Percentiles rank a stretch among this genome's conserved stretches.
Evolutionary conservation across 257 asterid species (phyloP).

Genomic region (Jacaranda mimosifolia): DNA sequence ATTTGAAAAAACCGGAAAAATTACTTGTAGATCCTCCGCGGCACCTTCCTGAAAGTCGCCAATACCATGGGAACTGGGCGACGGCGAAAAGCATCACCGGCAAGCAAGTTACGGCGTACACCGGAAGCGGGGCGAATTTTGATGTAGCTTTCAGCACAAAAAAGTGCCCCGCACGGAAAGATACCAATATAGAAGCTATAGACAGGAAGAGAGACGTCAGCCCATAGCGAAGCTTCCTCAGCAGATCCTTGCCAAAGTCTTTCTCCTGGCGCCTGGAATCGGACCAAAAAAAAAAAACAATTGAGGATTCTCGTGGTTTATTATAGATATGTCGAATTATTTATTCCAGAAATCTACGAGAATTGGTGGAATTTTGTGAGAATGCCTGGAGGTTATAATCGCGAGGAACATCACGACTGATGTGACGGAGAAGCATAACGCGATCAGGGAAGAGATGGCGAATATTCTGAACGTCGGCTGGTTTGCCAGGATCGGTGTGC

Average conservation of each 20-base stretch:
- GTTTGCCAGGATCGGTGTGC: not conserved
- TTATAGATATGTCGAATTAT: not conserved
- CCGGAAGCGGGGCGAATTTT: constrained; percentile 38
- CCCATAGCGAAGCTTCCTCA: constrained; percentile 54
- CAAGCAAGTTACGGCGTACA: constrained; percentile 53
- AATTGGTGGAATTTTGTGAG: not conserved
- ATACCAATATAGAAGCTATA: constrained; percentile 54
- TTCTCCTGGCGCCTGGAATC: constrained; percentile 45
- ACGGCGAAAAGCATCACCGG: constrained; percentile 62
- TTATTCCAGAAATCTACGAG: not conserved
- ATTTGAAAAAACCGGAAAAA: not conserved
- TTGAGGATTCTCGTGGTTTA: not conserved
- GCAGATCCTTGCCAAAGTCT: constrained; percentile 51
- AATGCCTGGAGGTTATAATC: constrained; percentile 11
- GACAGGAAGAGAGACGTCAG: constrained; percentile 57
- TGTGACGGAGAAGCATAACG: constrained; percentile 21
- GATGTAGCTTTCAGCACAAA: constrained; percentile 47
- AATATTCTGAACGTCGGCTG: not conserved
- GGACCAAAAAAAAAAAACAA: not conserved
- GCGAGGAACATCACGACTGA: constrained; percentile 17
- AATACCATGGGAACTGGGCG: constrained; percentile 52
- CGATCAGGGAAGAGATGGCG: constrained; percentile 17
- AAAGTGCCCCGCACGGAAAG: constrained; percentile 67
- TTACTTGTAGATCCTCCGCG: constrained; percentile 11
- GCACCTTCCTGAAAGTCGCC: constrained; percentile 15